Evolutionary conservation across 2,329 filamentous ascomycete species (phyloP), one percentile per base, ranked within the genome.

Genomic region (Bipolaris victoriae): DNA sequence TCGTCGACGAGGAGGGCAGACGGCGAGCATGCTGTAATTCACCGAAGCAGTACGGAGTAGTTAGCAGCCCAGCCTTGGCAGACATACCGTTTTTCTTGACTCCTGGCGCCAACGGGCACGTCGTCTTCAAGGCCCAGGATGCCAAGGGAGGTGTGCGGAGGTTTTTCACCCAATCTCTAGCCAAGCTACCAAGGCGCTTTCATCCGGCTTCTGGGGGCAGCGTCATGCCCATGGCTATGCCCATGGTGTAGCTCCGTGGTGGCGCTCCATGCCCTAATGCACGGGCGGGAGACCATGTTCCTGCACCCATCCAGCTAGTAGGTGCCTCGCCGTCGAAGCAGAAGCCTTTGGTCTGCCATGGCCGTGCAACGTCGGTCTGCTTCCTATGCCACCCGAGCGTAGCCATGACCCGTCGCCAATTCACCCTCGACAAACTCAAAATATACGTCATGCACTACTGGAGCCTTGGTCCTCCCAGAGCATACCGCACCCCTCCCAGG

Each of bases 371-470:
- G 35, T 46, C 50, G 58, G 58, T 47, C 47, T 49, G 9, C 26
- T 10, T 29, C 26, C 9, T 29, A 37, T 52, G 48, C 40, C 44
- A 43, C 35, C 41, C 49, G 40, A 44, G 40, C 41, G 37, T 53
- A 20, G 35, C 40, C 49, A 54, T 48, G 16, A 15, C 24, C n/a
- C 36, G 37, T 47, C 52, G 36, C 39, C 22, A 45, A 48, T 35
- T 52, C 48, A 36, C 44, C 24, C 45, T 54, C 59, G 54, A 24
- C 55, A 61, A 63, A 55, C 55, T 59, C 57, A 60, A 62, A 56
- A 56, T 47, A 36, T 61, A 66, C 68, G 67, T 72, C 69, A 72
- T 60, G 46, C 49, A 37, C 54, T 51, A 50, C 49, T 43, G 57
- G 58, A 49, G 22, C 39, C 57, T 40, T 49, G 41, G 53, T 54